Conservation (phyloP, 1,284 basidiomycete species). For the Anthracocystis walkeri region DNA sequence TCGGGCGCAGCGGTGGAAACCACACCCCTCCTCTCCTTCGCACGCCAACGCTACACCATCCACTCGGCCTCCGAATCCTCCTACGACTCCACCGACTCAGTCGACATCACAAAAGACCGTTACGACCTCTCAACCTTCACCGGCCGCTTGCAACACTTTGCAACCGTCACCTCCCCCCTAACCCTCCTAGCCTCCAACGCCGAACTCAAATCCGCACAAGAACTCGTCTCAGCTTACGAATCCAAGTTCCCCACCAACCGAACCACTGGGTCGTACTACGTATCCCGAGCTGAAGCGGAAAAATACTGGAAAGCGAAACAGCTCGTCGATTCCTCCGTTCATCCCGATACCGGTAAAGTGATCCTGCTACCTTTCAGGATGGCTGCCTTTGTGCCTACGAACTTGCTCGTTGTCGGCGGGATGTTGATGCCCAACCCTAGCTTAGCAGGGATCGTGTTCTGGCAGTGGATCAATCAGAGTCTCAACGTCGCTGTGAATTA, state of each 20-base stretch:
- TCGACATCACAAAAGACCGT: conserved; percentile 50
- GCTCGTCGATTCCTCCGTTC: conserved; percentile 71
- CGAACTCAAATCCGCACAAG: conserved; percentile 43
- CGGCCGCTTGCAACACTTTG: conserved; percentile 73
- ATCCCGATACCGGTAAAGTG: conserved; percentile 70
- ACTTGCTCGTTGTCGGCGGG: conserved; percentile 72
- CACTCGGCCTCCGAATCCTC: conserved; percentile 31
- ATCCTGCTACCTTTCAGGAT: conserved; percentile 73
- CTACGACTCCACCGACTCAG: conserved; percentile 15
- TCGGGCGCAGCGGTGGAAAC: conserved; percentile 18
- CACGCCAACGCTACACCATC: conserved; percentile 28
- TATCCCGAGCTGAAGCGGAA: conserved; percentile 38
- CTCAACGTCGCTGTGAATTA: conserved; percentile 70
- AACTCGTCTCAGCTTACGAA: conserved; percentile 44
- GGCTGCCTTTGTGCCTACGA: conserved; percentile 74
- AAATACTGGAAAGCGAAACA: conserved; percentile 57
- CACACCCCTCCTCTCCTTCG: conserved; percentile 28
- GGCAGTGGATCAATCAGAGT: conserved; percentile 74
- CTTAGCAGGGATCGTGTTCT: conserved; percentile 71
- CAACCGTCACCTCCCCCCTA: conserved; percentile 73
- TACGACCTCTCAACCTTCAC: conserved; percentile 53
- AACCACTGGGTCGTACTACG: conserved; percentile 29
- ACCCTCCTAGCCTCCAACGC: conserved; percentile 72
- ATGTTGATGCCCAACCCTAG: conserved; percentile 67
- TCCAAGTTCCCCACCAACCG: conserved; percentile 36